Base-by-base conservation (phyloP, 1,284 basidiomycete genomes). In the Agroathelia rolfsii region DNA sequence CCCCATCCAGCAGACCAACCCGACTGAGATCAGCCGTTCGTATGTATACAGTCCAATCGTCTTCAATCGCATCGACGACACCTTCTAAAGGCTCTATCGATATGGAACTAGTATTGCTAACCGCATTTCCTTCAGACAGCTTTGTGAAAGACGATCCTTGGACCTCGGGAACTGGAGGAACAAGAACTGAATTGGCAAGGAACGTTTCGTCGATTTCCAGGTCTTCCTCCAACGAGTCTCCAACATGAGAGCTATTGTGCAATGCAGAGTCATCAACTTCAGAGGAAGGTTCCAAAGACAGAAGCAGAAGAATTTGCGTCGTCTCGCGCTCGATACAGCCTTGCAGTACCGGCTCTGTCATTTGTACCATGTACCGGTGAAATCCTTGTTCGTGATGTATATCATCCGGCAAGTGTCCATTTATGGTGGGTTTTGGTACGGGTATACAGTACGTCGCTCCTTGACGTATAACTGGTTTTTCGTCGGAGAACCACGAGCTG, bases 1-100 rank as follows among this genome's bases (percentile, higher is more conserved):
- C 88, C 20, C 86, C 85, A 43, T 78, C 77, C 42, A 93, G 72
- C 3, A 86, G 58, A 1, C 89, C 90, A 17, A 89, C 57, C 30
- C 67, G 64, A 8, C 75, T 76, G 11, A 96, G 62, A 33, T 85
- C 79, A 12, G 61, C 51, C 3, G 77, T 73, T 14, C 66, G 61
- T 16, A 79, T 42, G 44, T 72, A 79, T 0, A 83, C 41, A 2
- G 70, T 67, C 28, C 51, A 58, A 32, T 72, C 59, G 38, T 76
- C 70, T 9, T 59, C 46, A n/a, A 44, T 30, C 1, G 21, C 5
- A 14, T 59, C 58, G 3, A 61, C 41, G 3, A 55, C 55, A 5
- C 43, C 42, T 26, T 45, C 34, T 15, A 74, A 47, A 8, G 57
- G 41, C 19, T 51, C 41, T 4, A 50, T 46, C 13, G 21, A n/a